Percentiles rank a stretch among this genome's conserved stretches.
Evolutionary conservation across 2,329 filamentous ascomycete genomes (phyloP).

Genomic region (Ophiostoma ulmi): DNA sequence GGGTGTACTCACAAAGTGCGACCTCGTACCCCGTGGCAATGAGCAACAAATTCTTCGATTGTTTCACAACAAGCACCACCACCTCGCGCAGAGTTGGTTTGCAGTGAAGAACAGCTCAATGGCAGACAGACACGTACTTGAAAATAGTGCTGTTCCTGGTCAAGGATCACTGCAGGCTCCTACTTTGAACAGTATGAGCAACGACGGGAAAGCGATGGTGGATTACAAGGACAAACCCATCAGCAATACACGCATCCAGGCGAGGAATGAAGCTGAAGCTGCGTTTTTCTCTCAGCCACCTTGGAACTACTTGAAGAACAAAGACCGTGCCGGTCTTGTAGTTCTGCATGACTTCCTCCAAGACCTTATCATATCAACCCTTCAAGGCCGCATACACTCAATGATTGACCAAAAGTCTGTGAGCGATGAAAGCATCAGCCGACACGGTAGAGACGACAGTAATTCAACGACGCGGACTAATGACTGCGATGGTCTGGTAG

Average conservation of each 20-base stretch:
- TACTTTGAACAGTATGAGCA: background rate
- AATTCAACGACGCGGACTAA: background rate
- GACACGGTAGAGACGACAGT: background rate
- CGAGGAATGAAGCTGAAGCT: background rate
- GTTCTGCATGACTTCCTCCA: background rate
- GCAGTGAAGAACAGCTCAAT: background rate
- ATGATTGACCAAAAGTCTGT: background rate
- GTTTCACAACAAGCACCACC: background rate
- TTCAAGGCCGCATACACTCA: background rate
- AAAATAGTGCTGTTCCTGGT: background rate
- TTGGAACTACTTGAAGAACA: background rate
- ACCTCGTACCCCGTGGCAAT: background rate
- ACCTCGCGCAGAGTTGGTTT: background rate
- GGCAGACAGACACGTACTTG: background rate
- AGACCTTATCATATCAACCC: background rate
- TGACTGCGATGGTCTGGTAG: background rate
- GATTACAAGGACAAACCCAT: background rate
- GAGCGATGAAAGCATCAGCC: background rate
- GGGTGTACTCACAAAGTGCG: conserved; percentile 1
- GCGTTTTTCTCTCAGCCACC: background rate
- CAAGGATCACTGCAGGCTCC: background rate
- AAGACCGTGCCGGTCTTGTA: background rate
- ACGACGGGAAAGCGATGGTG: background rate
- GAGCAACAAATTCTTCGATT: background rate
- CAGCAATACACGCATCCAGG: background rate